phyloP scores from a whole-genome alignment of 768 basidiomycete genomes.

The Neoboletus subvelutipes region DNA sequence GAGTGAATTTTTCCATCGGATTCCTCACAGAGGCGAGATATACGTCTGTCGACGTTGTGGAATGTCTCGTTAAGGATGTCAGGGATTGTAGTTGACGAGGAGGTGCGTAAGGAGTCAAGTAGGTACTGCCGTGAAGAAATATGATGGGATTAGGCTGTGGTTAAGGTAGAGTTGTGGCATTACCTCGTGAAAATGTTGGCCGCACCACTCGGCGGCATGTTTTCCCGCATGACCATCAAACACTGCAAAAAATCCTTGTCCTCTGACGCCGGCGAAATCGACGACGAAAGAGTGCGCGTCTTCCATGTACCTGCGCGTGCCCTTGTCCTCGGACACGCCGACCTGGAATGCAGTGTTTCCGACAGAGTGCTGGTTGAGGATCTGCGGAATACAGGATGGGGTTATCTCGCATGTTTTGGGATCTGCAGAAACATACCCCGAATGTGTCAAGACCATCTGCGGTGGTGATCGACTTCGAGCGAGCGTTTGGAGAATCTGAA shows the following conservation, averaged over 20 bases:
- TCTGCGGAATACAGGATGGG: slow-evolving; percentile 18
- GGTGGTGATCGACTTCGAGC: slow-evolving; percentile 78
- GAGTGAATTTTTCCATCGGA: slow-evolving; percentile 92
- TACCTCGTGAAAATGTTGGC: slow-evolving; percentile 92
- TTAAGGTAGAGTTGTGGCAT: not conserved
- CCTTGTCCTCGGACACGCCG: slow-evolving; percentile 79
- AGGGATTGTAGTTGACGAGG: slow-evolving; percentile 63
- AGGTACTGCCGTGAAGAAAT: slow-evolving; percentile 47
- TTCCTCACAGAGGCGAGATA: slow-evolving; percentile 83
- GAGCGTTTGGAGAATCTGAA: slow-evolving; percentile 69
- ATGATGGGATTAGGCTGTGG: slow-evolving; percentile 9
- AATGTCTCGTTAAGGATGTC: slow-evolving; percentile 93
- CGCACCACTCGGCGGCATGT: slow-evolving; percentile 99
- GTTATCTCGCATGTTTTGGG: not conserved
- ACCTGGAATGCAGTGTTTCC: slow-evolving; percentile 63
- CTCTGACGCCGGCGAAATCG: slow-evolving; percentile 86
- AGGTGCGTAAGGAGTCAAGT: slow-evolving; percentile 64
- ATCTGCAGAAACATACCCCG: slow-evolving; percentile 53
- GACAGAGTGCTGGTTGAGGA: slow-evolving; percentile 60
- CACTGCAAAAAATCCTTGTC: slow-evolving; percentile 97
- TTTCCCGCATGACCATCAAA: slow-evolving; percentile 99
- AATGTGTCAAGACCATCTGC: slow-evolving; percentile 72
- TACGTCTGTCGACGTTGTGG: slow-evolving; percentile 81
- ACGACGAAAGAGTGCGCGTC: slow-evolving; percentile 96
- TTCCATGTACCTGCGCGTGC: slow-evolving; percentile 92